These are phyloP conservation scores for Paraphaeosphaeria minitans DNA, from an alignment of 2,329 filamentous ascomycete species.

Conservation along the genomic window DNA sequence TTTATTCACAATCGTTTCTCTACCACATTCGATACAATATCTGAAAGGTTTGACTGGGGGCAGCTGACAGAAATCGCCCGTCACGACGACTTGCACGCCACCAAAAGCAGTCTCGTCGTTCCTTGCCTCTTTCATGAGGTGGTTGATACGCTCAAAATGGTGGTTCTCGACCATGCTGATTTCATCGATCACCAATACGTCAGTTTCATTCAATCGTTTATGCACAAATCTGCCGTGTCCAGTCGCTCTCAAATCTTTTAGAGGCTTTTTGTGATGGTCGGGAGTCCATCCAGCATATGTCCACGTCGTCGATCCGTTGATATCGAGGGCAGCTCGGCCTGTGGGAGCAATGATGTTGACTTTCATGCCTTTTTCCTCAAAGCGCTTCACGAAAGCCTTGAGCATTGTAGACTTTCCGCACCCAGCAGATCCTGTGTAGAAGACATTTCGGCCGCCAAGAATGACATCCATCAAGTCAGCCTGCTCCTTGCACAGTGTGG, in stretches of 20 bases:
- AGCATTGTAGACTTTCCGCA: conserved; percentile 64
- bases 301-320: conserved; percentile 63
- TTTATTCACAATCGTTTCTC: conserved; percentile 29
- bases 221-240: conserved; percentile 44
- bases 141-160: conserved; percentile 57
- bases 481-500: conserved; percentile 55
- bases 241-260: conserved; percentile 42
- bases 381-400: conserved; percentile 52
- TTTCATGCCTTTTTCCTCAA: conserved; percentile 39
- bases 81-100: conserved; percentile 61
- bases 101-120: conserved; percentile 43
- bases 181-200: conserved; percentile 69
- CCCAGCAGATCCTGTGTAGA: conserved; percentile 68
- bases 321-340: conserved; percentile 62
- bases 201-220: conserved; percentile 50
- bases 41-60: conserved; percentile 64
- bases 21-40: conserved; percentile 58
- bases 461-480: conserved; percentile 58
- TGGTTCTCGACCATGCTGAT: conserved; percentile 68
- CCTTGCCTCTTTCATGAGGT: conserved; percentile 52
- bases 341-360: conserved; percentile 65
- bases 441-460: conserved; percentile 60
- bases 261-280: conserved; percentile 50
- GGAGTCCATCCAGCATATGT: conserved; percentile 63
- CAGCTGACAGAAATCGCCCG: conserved; percentile 58